Evolutionary conservation across 805 yeast species (phyloP).

Genomic region (Grigorovia humatica): DNA sequence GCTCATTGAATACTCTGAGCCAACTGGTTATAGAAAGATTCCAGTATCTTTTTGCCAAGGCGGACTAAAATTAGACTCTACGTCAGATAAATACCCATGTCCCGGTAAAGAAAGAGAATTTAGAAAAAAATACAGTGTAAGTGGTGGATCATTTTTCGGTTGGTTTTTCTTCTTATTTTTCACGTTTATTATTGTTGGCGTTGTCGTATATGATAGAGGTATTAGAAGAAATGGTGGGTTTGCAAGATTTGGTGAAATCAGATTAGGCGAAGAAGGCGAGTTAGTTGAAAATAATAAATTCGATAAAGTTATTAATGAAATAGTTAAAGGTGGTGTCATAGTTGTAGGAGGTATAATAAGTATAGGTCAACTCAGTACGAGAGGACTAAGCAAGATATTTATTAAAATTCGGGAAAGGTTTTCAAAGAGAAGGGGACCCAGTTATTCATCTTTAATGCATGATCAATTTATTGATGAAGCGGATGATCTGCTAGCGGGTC

Average conservation of each 20-base stretch:
- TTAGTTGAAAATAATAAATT: conserved; percentile 51
- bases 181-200: conserved; percentile 42
- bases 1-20: conserved; percentile 63
- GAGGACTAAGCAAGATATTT: conserved; percentile 8
- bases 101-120: conserved; percentile 77
- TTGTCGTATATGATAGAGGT: conserved; percentile 73
- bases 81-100: conserved; percentile 56
- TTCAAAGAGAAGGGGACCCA: conserved; percentile 24
- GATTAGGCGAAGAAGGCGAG: conserved; percentile 62
- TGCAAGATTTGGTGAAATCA: conserved; percentile 71
- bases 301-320: conserved; percentile 47
- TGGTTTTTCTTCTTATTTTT: conserved; percentile 48
- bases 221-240: conserved; percentile 71
- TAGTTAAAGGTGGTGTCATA: conserved; percentile 49
- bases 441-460: conserved; percentile 24
- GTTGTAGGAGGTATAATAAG: conserved; percentile 32
- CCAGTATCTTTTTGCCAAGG: conserved; percentile 81
- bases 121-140: conserved; percentile 40
- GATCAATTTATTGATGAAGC: conserved; percentile 30
- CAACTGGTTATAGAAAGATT: conserved; percentile 86
- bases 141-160: conserved; percentile 42
- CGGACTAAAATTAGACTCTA: conserved; percentile 59
- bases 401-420: conserved; percentile 18
- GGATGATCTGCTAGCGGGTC: conserved; percentile 28
- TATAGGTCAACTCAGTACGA: conserved; percentile 11